phyloP scores from a whole-genome alignment of 2,329 filamentous ascomycete genomes.

The Grosmannia huntii region DNA sequence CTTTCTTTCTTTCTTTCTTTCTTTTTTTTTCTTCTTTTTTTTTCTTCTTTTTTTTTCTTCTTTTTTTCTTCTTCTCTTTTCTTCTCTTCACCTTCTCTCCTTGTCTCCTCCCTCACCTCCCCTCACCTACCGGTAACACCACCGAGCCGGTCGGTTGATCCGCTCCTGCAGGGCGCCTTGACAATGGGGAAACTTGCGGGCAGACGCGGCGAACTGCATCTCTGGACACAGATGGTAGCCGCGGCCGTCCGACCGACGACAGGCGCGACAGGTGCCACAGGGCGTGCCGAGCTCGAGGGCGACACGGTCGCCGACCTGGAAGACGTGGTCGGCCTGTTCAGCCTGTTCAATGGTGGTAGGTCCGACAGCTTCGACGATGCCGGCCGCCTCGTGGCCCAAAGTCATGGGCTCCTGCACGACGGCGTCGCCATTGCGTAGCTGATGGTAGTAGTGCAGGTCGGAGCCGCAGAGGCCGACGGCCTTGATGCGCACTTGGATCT shows the following conservation, averaged over 20 bases:
- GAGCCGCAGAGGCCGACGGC: constrained; percentile 53
- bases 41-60: neutral
- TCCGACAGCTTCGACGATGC: constrained; percentile 46
- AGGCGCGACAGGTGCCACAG: constrained; percentile 31
- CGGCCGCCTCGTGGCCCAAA: constrained; percentile 53
- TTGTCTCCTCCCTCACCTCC: too few species aligned
- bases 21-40: neutral
- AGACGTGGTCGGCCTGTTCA: neutral
- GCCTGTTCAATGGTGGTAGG: constrained; percentile 35
- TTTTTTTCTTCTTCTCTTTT: neutral
- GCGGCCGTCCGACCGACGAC: constrained; percentile 21
- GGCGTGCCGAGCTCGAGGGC: constrained; percentile 54
- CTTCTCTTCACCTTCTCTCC: too few species aligned
- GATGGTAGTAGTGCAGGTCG: constrained; percentile 35
- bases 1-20: neutral
- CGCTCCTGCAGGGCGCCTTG: constrained; percentile 21
- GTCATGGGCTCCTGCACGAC: constrained; percentile 36
- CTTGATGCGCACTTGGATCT: constrained; percentile 46
- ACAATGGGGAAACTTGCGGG: constrained; percentile 17
- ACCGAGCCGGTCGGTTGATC: constrained; percentile 19
- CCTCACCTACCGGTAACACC: constrained; percentile 15
- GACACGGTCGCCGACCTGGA: constrained; percentile 42
- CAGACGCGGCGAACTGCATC: constrained; percentile 21
- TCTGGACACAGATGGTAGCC: constrained; percentile 23
- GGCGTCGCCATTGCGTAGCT: constrained; percentile 40